phyloP scores from a whole-genome alignment of 1,139 yeast species.

The Geotrichum histeridarum region DNA sequence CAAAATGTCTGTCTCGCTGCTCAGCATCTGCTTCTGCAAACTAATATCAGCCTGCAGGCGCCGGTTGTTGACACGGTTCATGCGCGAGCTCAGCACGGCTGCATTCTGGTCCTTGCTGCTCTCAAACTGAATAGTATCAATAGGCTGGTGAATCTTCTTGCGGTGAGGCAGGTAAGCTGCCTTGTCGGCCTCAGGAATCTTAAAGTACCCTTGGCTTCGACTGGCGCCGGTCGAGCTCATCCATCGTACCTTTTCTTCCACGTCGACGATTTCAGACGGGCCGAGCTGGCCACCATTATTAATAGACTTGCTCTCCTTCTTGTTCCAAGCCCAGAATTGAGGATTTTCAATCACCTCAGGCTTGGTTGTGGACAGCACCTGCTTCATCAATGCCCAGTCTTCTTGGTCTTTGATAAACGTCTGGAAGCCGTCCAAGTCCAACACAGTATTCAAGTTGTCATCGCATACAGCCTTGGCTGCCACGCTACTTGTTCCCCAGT shows the following conservation, averaged over 20 bases:
- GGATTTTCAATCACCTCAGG: slow-evolving; percentile 41
- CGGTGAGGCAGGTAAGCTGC: slow-evolving; percentile 76
- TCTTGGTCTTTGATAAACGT: slow-evolving; percentile 63
- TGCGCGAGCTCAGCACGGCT: slow-evolving; percentile 60
- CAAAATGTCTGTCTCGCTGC: slow-evolving; percentile 75
- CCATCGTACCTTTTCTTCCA: slow-evolving; percentile 18
- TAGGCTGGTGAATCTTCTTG: slow-evolving; percentile 48
- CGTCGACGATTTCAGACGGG: slow-evolving; percentile 13
- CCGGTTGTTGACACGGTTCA: slow-evolving; percentile 82
- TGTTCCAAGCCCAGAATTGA: slow-evolving; percentile 68
- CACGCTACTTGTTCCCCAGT: slow-evolving; percentile 26
- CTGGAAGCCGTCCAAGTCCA: slow-evolving; percentile 52
- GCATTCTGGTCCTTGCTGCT: slow-evolving; percentile 39
- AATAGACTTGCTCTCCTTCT: slow-evolving; percentile 35
- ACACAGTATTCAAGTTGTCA: slow-evolving; percentile 38
- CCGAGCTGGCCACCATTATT: slow-evolving; percentile 22
- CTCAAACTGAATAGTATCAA: slow-evolving; percentile 31
- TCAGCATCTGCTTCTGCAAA: slow-evolving; percentile 71
- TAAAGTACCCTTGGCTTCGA: slow-evolving; percentile 67
- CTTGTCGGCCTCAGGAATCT: slow-evolving; percentile 69
- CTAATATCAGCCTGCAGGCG: slow-evolving; percentile 87
- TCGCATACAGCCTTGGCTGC: slow-evolving; percentile 51
- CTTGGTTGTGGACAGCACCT: slow-evolving; percentile 40
- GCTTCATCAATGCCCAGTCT: slow-evolving; percentile 54
- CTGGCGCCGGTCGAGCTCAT: slow-evolving; percentile 52